Base-by-base conservation (phyloP, 148 eudicot species). In the Arbutus unedo region DNA sequence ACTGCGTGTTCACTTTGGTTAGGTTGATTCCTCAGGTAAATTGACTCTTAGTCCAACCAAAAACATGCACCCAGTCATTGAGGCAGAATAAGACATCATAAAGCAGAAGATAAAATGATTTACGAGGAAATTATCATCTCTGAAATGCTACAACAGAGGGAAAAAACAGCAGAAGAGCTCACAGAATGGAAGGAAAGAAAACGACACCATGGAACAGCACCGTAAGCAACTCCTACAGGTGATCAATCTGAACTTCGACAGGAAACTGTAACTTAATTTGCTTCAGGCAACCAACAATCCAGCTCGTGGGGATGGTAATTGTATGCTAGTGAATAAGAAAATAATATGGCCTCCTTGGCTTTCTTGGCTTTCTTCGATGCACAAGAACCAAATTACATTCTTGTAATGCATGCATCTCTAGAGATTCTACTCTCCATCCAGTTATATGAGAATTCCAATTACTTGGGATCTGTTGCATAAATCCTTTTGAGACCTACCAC, bases 381-480 rank as follows among this genome's bases (percentile, higher is more conserved):
- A 10, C 57, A 31, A 6, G 2, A 67, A 31, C 19, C 6, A 48
- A 14, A 49, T 15, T 66, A 47, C 43, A 44, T n/a, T 60, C 54
- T 44, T 10, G 71, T 59, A 44, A 44, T 48, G 6, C 18, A 78
- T 41, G 80, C 68, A 57, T 43, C 80, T 66, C 43, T 66, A 66
- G 31, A 66, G 44, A 66, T 66, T 4, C 44, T 77, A 57, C 60
- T 14, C 25, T 54, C 6, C 25, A 60, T 79, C 43, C 53, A 60
- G 15, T 60, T 62, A 31, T 25, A 55, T 77, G 31, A 57, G 71
- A 21, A 79, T 19, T 53, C 50, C 51, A 44, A n/a, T 23, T n/a
- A 43, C 48, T 79, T 13, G 54, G 54, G 72, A 79, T 60, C 54
- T 10, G n/a, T 60, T 79, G 71, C 81, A 59, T 62, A 51, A 79